Evolutionary conservation across 305 asterid genomes (phyloP), one percentile per base, ranked within the genome.

Genomic region (Fraxinus albicans): DNA sequence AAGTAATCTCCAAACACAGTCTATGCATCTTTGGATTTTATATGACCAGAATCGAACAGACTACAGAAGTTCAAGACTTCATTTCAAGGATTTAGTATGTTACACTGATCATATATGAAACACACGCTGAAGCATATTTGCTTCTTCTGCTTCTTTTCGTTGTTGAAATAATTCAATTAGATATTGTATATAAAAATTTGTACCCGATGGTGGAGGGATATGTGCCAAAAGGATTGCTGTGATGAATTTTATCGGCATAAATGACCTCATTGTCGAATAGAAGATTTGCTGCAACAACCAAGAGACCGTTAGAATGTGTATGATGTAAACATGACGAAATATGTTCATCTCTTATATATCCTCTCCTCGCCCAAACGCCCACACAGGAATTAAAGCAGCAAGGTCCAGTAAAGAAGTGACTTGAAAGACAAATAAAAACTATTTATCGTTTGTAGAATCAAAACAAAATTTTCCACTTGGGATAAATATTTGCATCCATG

Each of bases 221-320:
- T 29, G 74, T 42, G 50, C 82, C 80, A 3, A 80, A 53, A 79
- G 83, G 74, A 42, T 82, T 87, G 69, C 35, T 73, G 38, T 79
- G 75, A 77, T 69, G 55, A 70, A 58, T 84, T 34, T 65, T 79
- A 31, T 86, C 83, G 21, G 77, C 78, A 80, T 80, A 40, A 60
- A 69, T 82, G 65, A 77, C 77, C 69, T 76, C 81, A 77, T 29
- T 74, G 60, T 38, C 79, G 36, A 70, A 80, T 58, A 82, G 85
- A 76, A 85, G 82, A 86, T 69, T 88, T 73, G 85, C 91, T 90
- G 90, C 81, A 84, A 77, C 79, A 72, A 17, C 36, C 50, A 81
- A 76, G 78, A 40, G 76, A 35, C 42, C 19, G 21, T 69, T 65
- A 79, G 73, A 25, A 40, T 60, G 13, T 1, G n/a, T 73, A 50